Evolutionary conservation across 805 yeast species (phyloP), one percentile per base, ranked within the genome.

Genomic region (Myxozyma sirexii): DNA sequence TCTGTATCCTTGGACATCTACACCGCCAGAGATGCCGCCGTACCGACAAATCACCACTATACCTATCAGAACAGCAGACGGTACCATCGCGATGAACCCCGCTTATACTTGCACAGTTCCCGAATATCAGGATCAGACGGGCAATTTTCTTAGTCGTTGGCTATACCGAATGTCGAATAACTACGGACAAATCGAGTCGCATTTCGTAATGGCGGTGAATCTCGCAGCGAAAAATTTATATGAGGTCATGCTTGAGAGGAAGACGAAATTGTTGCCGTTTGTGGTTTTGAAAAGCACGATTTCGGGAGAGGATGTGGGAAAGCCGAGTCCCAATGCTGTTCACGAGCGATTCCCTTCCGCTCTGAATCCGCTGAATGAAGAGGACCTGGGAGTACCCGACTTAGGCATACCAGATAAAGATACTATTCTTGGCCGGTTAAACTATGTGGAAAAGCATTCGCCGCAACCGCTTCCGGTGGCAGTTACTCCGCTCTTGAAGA

Each of bases 1-100:
- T 44, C 15, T 54, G 12, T 46, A 54, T 41, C 54, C 54, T 15
- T 46, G 58, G 58, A 54, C 58, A 33, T 54, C 58, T 6, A n/a
- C 35, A 17, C 58, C 58, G 10, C 58, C 58, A n/a, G 23, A 24
- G 1, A 17, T 8, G n/a, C 54, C 54, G 21, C 54, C 51, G 4
- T 54, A 54, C 43, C 43, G 58, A 35, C 41, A 31, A 29, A 47
- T 54, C 12, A 13, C 50, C 5, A 15, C 45, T 2, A 4, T 51
- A 8, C 55, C 55, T 3, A 23, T 19, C 10, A 29, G 35, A 10
- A 35, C 8, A 19, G 3, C 38, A 2, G 4, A 13, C 37, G 49
- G 49, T 4, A 12, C 2, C 3, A 37, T 10, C 19, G 51, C 21
- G 7, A 15, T 47, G 7, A 19, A 15, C 8, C 44, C 53, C 12